Conservation (phyloP, 495 filamentous ascomycete species). For the Daldinia vernicosa region DNA sequence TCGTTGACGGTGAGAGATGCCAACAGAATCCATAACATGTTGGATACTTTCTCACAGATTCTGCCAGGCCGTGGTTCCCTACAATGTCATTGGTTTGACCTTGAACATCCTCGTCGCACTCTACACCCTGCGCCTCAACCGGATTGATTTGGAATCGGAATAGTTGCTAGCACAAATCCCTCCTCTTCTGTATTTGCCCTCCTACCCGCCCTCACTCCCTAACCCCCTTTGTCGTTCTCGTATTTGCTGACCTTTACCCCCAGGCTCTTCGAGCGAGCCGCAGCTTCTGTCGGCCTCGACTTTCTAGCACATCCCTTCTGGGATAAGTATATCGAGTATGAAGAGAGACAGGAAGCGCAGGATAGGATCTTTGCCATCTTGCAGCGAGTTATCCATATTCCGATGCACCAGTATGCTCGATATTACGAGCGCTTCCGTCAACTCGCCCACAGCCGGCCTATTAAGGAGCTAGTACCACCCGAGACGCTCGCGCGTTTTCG, state of each 20-base stretch:
- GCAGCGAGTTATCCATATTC: conserved; percentile 86
- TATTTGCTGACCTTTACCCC: conserved; percentile 63
- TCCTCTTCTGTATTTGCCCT: conserved; percentile 66
- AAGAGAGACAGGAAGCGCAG: conserved; percentile 85
- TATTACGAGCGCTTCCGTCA: conserved; percentile 93
- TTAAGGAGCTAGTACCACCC: conserved; percentile 74
- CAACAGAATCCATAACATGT: conserved; percentile 59
- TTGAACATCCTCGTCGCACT: conserved; percentile 55
- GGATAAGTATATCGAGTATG: conserved; percentile 98
- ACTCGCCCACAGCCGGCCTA: conserved; percentile 74
- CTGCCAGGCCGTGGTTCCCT: conserved; percentile 64
- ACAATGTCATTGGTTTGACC: conserved; percentile 54
- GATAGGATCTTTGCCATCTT: conserved; percentile 90
- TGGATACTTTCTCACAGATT: conserved; percentile 66
- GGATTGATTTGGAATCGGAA: conserved; percentile 61
- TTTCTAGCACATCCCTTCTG: conserved; percentile 96
- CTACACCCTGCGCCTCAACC: conserved; percentile 54
- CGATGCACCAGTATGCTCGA: conserved; percentile 95
- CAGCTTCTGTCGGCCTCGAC: conserved; percentile 85
- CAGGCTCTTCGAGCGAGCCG: conserved; percentile 94
- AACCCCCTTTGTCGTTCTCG: conserved; percentile 44
- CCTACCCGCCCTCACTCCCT: conserved; percentile 57
- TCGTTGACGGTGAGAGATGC: conserved; percentile 63
- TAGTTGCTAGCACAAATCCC: conserved; percentile 60
- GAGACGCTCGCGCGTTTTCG: conserved; percentile 75